Evolutionary conservation across 202 grass and related monocot genomes (phyloP).

Genomic region (Brachypodium distachyon): DNA sequence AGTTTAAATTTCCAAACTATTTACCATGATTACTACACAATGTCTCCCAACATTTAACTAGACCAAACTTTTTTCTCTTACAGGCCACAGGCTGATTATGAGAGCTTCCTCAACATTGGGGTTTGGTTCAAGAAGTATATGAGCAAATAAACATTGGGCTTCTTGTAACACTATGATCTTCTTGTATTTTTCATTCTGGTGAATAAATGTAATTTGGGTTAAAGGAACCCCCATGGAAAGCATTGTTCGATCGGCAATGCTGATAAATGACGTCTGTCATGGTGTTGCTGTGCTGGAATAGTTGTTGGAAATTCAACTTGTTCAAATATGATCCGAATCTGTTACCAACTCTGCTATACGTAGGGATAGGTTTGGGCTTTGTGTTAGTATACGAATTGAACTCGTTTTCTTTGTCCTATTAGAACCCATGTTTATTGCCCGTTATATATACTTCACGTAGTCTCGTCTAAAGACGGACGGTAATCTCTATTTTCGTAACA

Average conservation of each 20-base stretch:
- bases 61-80: constrained; percentile 10
- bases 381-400: too few species aligned
- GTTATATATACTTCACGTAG: too few species aligned
- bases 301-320: not conserved
- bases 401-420: not conserved
- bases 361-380: too few species aligned
- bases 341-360: too few species aligned
- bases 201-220: constrained; percentile 14
- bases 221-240: not conserved
- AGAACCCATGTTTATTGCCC: too few species aligned
- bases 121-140: constrained; percentile 97
- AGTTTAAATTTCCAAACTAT: constrained; percentile 10
- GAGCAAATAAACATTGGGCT: constrained; percentile 40
- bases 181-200: not conserved
- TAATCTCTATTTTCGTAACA: too few species aligned
- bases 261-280: not conserved
- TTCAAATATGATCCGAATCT: too few species aligned
- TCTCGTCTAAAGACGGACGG: too few species aligned
- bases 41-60: not conserved
- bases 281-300: not conserved
- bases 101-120: constrained; percentile 90
- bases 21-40: not conserved
- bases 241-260: not conserved
- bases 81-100: constrained; percentile 87
- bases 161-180: not conserved